Evolutionary conservation across 805 yeast species (phyloP).

Genomic region (Metschnikowia reukaufii): DNA sequence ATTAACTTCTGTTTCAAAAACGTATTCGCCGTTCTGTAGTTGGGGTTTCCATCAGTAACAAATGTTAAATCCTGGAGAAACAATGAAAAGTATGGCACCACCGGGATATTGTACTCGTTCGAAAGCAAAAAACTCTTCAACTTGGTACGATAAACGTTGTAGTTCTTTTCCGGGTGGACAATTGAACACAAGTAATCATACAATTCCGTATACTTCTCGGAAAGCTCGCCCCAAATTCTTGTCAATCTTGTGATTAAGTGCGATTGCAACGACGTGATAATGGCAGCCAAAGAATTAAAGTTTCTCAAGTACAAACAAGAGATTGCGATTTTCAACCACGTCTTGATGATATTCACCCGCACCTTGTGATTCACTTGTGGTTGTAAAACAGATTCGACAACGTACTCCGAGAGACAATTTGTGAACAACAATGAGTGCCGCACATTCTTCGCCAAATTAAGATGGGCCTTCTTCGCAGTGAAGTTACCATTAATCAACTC

Average conservation of each 20-base stretch:
- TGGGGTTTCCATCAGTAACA: conserved; percentile 79
- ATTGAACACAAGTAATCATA: conserved; percentile 65
- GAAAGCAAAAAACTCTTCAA: conserved; percentile 53
- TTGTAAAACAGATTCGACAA: conserved; percentile 64
- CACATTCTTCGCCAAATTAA: conserved; percentile 63
- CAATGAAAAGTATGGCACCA: conserved; percentile 74
- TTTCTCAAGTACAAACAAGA: conserved; percentile 73
- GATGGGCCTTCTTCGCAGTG: conserved; percentile 56
- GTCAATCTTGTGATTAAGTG: conserved; percentile 64
- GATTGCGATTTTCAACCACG: conserved; percentile 73
- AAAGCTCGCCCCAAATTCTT: conserved; percentile 57
- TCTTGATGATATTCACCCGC: conserved; percentile 55
- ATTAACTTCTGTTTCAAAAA: conserved; percentile 59
- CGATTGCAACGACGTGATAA: conserved; percentile 73
- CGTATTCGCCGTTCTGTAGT: conserved; percentile 58
- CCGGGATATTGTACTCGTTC: conserved; percentile 54
- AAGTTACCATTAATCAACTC: conserved; percentile 68
- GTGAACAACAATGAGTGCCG: conserved; percentile 64
- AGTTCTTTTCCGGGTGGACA: conserved; percentile 75
- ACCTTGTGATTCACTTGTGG: conserved; percentile 49
- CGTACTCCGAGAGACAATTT: conserved; percentile 69
- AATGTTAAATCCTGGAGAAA: conserved; percentile 79
- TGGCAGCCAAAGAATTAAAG: conserved; percentile 76
- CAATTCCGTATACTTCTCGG: conserved; percentile 59
- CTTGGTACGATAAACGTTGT: conserved; percentile 64